These are phyloP conservation scores for Macrolepiota dolichaula DNA, from an alignment of 768 basidiomycete genomes.

Conservation along the genomic window DNA sequence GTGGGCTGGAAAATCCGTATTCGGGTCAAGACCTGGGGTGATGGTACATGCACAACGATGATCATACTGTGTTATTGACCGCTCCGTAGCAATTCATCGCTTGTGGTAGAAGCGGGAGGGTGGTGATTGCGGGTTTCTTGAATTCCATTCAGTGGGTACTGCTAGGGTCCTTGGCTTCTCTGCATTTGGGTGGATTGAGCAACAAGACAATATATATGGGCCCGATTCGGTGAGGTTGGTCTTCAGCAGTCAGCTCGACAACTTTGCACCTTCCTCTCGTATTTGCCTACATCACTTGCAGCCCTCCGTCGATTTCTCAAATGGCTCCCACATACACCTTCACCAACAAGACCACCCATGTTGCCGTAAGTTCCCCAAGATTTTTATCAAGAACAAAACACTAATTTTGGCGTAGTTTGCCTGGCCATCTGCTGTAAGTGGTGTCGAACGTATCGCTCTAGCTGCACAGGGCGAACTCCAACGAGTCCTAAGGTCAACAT, in stretches of 20 bases:
- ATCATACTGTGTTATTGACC: not conserved
- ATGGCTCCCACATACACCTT: constrained; percentile 39
- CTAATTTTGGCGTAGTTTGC: constrained; percentile 36
- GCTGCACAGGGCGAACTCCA: constrained; percentile 63
- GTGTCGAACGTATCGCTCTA: constrained; percentile 65
- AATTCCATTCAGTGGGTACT: not conserved
- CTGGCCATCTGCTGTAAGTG: constrained; percentile 51
- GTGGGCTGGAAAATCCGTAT: not conserved
- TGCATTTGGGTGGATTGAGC: not conserved
- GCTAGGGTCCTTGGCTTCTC: not conserved
- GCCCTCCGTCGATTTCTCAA: constrained; percentile 9
- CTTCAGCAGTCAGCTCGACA: not conserved
- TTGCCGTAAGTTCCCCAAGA: constrained; percentile 16
- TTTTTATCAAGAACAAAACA: not conserved
- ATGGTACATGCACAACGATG: not conserved
- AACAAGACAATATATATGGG: not conserved
- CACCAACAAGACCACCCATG: constrained; percentile 41
- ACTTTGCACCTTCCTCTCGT: not conserved
- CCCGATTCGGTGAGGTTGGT: not conserved
- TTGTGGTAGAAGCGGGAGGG: not conserved
- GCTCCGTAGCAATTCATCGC: not conserved
- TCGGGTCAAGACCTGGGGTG: not conserved
- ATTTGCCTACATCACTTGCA: not conserved
- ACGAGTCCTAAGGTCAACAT: not conserved
- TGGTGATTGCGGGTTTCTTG: not conserved